Evolutionary conservation across 768 basidiomycete genomes (phyloP).

Genomic region (Coprinopsis marcescibilis): DNA sequence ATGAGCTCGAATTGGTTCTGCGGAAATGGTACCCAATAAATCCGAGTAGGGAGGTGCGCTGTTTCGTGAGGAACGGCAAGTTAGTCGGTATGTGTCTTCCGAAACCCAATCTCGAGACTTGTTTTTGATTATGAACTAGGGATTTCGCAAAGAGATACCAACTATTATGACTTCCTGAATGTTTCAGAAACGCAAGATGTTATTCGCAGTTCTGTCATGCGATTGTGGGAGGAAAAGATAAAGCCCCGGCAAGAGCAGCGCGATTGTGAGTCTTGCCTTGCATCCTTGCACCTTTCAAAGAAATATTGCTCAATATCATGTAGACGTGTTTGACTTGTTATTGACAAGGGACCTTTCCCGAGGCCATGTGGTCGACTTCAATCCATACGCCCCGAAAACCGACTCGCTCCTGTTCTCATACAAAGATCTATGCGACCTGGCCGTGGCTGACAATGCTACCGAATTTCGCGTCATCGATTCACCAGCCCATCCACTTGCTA

Average conservation of each 20-base stretch:
- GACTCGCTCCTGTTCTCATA: conserved; percentile 85
- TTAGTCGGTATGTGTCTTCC: conserved; percentile 57
- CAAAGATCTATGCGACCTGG: conserved; percentile 54
- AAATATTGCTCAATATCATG: background rate
- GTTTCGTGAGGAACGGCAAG: conserved; percentile 73
- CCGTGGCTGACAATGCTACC: conserved; percentile 22
- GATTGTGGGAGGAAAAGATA: conserved; percentile 69
- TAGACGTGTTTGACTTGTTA: conserved; percentile 84
- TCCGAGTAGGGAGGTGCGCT: conserved; percentile 78
- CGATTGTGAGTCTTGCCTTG: conserved; percentile 53
- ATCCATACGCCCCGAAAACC: conserved; percentile 82
- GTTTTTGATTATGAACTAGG: conserved; percentile 35
- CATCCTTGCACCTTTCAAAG: background rate
- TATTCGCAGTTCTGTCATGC: conserved; percentile 45
- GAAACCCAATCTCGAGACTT: background rate
- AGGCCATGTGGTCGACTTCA: conserved; percentile 87
- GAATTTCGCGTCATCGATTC: conserved; percentile 69
- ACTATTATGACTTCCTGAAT: conserved; percentile 84
- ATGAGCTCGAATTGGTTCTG: conserved; percentile 78
- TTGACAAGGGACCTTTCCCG: conserved; percentile 74
- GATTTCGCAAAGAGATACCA: conserved; percentile 82
- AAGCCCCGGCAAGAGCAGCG: conserved; percentile 37
- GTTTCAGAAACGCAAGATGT: conserved; percentile 46
- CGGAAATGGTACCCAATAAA: conserved; percentile 89
- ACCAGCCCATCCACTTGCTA: conserved; percentile 60